These are phyloP conservation scores for Penicillium italicum DNA, from an alignment of 2,329 filamentous ascomycete genomes.

Conservation along the genomic window DNA sequence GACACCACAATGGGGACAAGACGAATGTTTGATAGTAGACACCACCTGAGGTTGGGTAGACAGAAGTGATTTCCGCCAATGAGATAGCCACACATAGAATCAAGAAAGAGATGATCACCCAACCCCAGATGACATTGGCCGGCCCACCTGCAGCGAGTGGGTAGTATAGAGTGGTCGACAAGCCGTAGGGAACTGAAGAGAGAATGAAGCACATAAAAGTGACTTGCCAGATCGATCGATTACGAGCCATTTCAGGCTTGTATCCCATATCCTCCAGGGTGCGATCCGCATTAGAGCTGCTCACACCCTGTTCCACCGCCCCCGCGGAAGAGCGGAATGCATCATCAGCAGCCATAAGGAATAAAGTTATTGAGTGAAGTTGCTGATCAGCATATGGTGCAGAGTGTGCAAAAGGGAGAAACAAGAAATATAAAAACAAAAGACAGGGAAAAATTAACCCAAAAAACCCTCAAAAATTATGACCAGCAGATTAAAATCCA, in stretches of 20 bases:
- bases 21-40: constrained; percentile 69
- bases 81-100: constrained; percentile 61
- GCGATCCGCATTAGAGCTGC: constrained; percentile 17
- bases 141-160: constrained; percentile 65
- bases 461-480: no score
- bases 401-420: not conserved
- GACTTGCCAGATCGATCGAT: constrained; percentile 44
- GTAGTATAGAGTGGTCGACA: constrained; percentile 64
- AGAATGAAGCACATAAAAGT: constrained; percentile 55
- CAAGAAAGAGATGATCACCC: constrained; percentile 61
- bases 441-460: not conserved
- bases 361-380: not conserved
- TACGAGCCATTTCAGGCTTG: constrained; percentile 59
- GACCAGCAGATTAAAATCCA: constrained; percentile 2
- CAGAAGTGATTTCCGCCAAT: constrained; percentile 64
- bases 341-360: constrained; percentile 12
- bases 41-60: constrained; percentile 63
- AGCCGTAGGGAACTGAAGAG: constrained; percentile 65
- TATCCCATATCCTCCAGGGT: constrained; percentile 53
- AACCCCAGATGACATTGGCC: constrained; percentile 69
- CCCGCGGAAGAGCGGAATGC: constrained; percentile 12
- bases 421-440: not conserved
- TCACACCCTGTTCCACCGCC: constrained; percentile 12
- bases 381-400: constrained; percentile 2
- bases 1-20: constrained; percentile 60